phyloP scores from a whole-genome alignment of 352 stramenopile species.

The Phytopythium oedochilum region DNA sequence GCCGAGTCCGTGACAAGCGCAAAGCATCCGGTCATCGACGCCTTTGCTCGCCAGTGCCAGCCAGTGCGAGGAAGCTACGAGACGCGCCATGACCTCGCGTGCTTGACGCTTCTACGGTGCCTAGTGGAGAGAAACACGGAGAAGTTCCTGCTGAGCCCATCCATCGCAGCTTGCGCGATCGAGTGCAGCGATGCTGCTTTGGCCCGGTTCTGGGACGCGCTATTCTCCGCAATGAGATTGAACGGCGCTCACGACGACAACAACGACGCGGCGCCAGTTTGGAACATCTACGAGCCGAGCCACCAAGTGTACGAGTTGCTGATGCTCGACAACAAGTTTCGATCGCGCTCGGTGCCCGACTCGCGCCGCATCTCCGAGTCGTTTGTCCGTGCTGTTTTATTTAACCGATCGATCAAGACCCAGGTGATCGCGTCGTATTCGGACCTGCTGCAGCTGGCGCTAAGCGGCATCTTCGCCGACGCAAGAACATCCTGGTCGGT shows the following conservation, averaged over 20 bases:
- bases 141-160: constrained; percentile 69
- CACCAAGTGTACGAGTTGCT: constrained; percentile 56
- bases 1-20: constrained; percentile 48
- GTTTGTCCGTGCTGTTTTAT: constrained; percentile 38
- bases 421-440: constrained; percentile 10
- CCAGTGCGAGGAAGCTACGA: neutral
- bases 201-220: constrained; percentile 32
- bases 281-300: constrained; percentile 30
- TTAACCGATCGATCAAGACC: constrained; percentile 12
- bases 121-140: constrained; percentile 73
- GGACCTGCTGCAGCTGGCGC: constrained; percentile 25
- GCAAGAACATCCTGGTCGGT: constrained; percentile 7
- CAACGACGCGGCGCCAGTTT: constrained; percentile 9
- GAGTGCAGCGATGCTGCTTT: constrained; percentile 55
- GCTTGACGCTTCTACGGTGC: constrained; percentile 62
- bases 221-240: constrained; percentile 23
- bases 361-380: constrained; percentile 30
- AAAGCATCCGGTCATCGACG: constrained; percentile 69
- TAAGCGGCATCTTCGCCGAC: constrained; percentile 30
- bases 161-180: constrained; percentile 58
- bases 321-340: constrained; percentile 37
- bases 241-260: constrained; percentile 9
- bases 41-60: constrained; percentile 26
- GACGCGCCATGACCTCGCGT: constrained; percentile 60
- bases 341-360: neutral